Base-by-base conservation (phyloP, 2,329 filamentous ascomycete genomes). In the Escovopsis weberi region DNA sequence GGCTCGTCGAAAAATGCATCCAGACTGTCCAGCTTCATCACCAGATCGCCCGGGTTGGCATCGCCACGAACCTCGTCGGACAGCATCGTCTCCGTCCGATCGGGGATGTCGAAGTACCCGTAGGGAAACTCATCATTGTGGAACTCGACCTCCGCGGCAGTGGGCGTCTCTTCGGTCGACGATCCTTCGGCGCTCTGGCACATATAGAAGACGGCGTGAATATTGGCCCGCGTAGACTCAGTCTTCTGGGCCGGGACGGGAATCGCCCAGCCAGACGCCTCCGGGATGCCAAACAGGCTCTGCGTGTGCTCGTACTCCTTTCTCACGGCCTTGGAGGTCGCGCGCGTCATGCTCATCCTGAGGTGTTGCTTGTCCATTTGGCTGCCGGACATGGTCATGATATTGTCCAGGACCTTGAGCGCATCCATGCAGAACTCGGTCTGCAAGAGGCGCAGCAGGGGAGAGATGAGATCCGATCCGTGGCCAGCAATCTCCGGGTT, bases 281-380 rank as follows among this genome's bases (percentile, higher is more conserved):
- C 89, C 0, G 91, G 91, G 45, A 98, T 96, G 26, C 93, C 93
- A 58, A 96, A 98, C 32, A 98, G 65, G 55, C 87, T 95, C 58
- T 94, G 84, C 0, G 86, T 94, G 19, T 85, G 80, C 56, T 94
- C 89, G 53, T 94, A 96, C 61, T 96, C 88, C 58, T 95, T 96
- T 39, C 85, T 80, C 40, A 91, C 82, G 0, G 82, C 78, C 52
- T 84, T 82, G 0, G 87, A 91, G 2, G 87, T 86, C 1, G 84
- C 80, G 11, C 85, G 82, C 5, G 87, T 88, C 86, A 98, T 95
- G 61, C 89, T 96, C 93, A 98, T 98, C 34, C 91, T 79, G 45
- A 98, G 67, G 56, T 96, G 87, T 53, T 95, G 86, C 53, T 85
- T 86, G 60, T 96, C 91, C 73, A 94, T 86, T 1, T 89, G 83